phyloP scores from a whole-genome alignment of 768 basidiomycete species.

The Amanita molliuscula region DNA sequence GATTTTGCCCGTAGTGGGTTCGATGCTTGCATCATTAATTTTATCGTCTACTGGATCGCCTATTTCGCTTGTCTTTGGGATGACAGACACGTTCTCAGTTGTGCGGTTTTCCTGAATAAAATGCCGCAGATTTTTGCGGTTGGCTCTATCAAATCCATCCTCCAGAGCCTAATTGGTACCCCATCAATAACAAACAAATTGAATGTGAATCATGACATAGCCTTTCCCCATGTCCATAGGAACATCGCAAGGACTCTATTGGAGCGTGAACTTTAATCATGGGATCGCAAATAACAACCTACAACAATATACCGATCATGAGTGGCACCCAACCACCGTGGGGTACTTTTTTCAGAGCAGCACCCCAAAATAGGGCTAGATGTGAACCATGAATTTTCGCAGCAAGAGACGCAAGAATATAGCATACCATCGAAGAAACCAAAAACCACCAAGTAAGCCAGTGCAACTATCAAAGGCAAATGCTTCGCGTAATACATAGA shows the following conservation, averaged over 20 bases:
- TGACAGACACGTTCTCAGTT: slow-evolving; percentile 7
- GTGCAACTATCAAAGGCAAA: slow-evolving; percentile 28
- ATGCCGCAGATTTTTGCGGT: slow-evolving; percentile 42
- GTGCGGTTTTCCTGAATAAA: slow-evolving; percentile 34
- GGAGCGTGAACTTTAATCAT: not conserved
- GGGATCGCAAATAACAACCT: slow-evolving; percentile 8
- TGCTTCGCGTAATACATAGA: slow-evolving; percentile 50
- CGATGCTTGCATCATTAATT: not conserved
- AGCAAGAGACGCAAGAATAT: not conserved
- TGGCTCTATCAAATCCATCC: slow-evolving; percentile 47
- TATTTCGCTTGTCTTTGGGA: not conserved
- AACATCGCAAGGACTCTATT: slow-evolving; percentile 34
- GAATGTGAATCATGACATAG: slow-evolving; percentile 9
- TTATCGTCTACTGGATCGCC: not conserved
- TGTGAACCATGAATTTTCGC: not conserved
- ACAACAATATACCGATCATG: slow-evolving; percentile 42
- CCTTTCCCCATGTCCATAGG: slow-evolving; percentile 61
- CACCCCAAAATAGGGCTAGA: slow-evolving; percentile 50
- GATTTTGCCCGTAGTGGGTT: slow-evolving; percentile 9
- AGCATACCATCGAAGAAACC: slow-evolving; percentile 57
- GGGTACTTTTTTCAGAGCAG: slow-evolving; percentile 50
- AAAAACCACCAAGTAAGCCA: slow-evolving; percentile 40
- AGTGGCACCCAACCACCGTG: slow-evolving; percentile 62
- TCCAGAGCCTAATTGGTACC: slow-evolving; percentile 33
- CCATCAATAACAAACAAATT: not conserved